Evolutionary conservation across 345 rosid species (phyloP).

Genomic region (Eucalyptus sp.): DNA sequence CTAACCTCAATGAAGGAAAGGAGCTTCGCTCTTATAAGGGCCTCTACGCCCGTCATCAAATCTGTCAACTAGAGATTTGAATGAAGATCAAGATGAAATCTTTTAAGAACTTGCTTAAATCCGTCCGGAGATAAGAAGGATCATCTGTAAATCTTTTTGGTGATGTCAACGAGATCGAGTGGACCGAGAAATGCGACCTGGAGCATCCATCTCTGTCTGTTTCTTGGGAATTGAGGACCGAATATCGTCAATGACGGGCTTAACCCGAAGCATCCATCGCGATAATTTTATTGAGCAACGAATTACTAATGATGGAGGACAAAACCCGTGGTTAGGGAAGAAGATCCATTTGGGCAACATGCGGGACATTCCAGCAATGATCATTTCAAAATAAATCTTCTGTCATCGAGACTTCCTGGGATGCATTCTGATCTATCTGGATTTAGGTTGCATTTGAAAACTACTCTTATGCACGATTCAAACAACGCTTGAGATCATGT

Average conservation of each 20-base stretch:
- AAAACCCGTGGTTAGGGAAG: neutral
- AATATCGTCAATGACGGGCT: neutral
- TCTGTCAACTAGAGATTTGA: no score
- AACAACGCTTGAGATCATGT: fast-evolving
- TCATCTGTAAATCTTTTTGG: neutral
- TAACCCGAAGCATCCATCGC: neutral
- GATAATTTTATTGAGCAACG: neutral
- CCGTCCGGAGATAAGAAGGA: fast-evolving
- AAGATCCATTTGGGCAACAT: neutral
- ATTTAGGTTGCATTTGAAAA: neutral
- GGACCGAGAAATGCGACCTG: neutral
- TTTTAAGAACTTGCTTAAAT: no score
- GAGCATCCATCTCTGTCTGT: neutral
- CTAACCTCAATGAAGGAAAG: neutral
- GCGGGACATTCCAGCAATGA: neutral
- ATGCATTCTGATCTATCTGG: neutral
- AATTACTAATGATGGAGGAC: neutral
- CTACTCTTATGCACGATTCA: no score
- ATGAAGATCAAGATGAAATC: neutral
- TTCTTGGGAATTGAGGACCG: neutral
- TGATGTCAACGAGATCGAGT: neutral
- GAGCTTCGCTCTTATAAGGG: neutral
- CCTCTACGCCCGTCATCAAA: fast-evolving
- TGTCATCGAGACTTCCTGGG: neutral
- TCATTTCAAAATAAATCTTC: neutral